Evolutionary conservation across 208 protist genomes (phyloP).

Genomic region (Leishmania gerbilli): DNA sequence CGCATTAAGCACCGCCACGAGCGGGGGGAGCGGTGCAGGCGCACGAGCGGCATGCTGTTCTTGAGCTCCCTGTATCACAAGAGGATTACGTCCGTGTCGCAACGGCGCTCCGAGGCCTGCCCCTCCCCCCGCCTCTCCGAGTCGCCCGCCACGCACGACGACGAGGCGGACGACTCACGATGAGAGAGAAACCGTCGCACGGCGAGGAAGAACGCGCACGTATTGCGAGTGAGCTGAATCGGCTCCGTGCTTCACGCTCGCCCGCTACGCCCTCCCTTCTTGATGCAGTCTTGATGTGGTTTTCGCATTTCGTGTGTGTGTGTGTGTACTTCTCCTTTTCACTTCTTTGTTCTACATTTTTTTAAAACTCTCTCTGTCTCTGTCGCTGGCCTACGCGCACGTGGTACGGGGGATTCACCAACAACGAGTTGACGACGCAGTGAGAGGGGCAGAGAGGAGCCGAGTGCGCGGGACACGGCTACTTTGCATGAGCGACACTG

Average conservation of each 20-base stretch:
- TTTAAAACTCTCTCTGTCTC: not conserved
- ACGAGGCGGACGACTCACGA: not conserved
- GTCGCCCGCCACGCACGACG: not conserved
- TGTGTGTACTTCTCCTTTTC: not conserved
- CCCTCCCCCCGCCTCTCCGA: not conserved
- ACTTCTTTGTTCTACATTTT: not conserved
- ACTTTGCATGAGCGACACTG: not conserved
- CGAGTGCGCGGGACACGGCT: not conserved
- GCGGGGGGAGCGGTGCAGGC: slow-evolving; percentile 13
- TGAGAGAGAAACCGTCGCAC: not conserved
- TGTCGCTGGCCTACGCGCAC: not conserved
- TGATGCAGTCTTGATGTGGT: not conserved
- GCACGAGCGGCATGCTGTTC: not conserved
- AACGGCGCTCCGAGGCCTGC: not conserved
- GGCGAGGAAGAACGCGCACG: not conserved
- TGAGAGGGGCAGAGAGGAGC: not conserved
- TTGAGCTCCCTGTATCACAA: slow-evolving; percentile 7
- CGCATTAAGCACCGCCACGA: slow-evolving; percentile 22
- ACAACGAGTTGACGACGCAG: not conserved
- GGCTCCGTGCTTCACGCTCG: not conserved
- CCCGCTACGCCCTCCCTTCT: not conserved
- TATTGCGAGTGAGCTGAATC: not conserved
- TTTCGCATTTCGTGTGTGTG: not conserved
- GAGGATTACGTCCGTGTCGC: not conserved
- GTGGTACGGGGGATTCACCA: not conserved